phyloP scores from a whole-genome alignment of 2,329 filamentous ascomycete species.

The Colletotrichum cordylinicola region DNA sequence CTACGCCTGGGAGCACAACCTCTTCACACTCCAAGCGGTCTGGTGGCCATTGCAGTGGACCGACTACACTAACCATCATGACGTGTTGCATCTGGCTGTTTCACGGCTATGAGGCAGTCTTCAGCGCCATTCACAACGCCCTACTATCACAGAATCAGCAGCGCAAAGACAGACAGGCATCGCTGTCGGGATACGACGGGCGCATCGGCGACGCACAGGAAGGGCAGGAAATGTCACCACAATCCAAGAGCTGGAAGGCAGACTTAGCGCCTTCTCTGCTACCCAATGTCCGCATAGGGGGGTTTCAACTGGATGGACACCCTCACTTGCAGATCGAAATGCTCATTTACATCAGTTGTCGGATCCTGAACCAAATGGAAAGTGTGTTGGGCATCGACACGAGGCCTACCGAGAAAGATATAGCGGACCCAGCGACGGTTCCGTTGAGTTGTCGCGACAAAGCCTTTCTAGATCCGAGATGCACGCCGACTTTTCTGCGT shows the following conservation, averaged over 20 bases:
- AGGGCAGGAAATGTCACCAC: fast-evolving
- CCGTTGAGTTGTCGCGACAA: too few species aligned
- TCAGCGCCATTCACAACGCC: neutral
- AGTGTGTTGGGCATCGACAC: too few species aligned
- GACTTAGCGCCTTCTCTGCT: neutral
- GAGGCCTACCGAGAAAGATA: too few species aligned
- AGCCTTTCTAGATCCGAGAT: neutral
- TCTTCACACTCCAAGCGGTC: neutral
- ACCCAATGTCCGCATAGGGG: neutral
- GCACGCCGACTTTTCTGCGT: neutral
- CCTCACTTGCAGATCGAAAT: neutral
- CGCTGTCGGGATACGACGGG: fast-evolving
- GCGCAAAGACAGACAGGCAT: neutral
- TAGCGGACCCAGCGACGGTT: too few species aligned
- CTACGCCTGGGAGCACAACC: neutral
- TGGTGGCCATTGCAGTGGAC: neutral
- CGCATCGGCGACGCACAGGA: neutral
- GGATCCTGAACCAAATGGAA: neutral
- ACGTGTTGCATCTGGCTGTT: neutral
- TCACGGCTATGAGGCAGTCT: neutral
- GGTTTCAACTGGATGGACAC: neutral
- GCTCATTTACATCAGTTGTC: neutral
- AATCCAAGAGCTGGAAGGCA: neutral
- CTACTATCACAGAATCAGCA: neutral
- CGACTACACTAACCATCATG: neutral